These are phyloP conservation scores for Penicillium subrubescens DNA, from an alignment of 495 filamentous ascomycete species.

Conservation along the genomic window DNA sequence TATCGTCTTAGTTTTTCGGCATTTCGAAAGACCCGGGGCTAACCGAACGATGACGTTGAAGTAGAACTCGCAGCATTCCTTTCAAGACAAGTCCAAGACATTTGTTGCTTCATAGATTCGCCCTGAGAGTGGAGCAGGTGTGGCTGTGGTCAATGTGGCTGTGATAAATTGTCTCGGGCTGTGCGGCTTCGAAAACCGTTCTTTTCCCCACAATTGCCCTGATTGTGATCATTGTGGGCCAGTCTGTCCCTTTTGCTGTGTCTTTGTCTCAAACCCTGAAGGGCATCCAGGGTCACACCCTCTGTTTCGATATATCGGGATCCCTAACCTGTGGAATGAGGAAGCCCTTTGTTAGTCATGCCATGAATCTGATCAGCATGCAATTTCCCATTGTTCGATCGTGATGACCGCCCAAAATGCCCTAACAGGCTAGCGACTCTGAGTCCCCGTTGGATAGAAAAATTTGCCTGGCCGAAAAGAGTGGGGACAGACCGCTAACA, in stretches of 20 bases:
- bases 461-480: slow-evolving; percentile 1
- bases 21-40: too few relatives aligned
- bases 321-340: neutral
- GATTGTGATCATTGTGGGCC: neutral
- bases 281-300: neutral
- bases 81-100: neutral
- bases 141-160: slow-evolving; percentile 20
- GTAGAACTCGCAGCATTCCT: neutral
- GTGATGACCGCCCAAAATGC: neutral
- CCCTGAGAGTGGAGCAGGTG: slow-evolving; percentile 17
- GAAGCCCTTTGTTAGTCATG: neutral
- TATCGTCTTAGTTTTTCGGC: neutral
- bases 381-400: slow-evolving; percentile 1
- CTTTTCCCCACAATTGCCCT: neutral
- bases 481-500: slow-evolving; percentile 2
- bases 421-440: neutral
- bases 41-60: neutral
- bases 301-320: neutral
- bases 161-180: neutral
- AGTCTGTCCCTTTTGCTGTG: neutral
- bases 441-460: slow-evolving; percentile 7
- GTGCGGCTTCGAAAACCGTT: slow-evolving; percentile 3
- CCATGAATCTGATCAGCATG: slow-evolving; percentile 7
- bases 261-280: neutral
- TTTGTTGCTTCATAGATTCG: neutral